A percentile compares a stretch with the other conserved stretches of the same genome.
phyloP scores from a whole-genome alignment of 2,329 filamentous ascomycete genomes.

The Aspergillus sp. region DNA sequence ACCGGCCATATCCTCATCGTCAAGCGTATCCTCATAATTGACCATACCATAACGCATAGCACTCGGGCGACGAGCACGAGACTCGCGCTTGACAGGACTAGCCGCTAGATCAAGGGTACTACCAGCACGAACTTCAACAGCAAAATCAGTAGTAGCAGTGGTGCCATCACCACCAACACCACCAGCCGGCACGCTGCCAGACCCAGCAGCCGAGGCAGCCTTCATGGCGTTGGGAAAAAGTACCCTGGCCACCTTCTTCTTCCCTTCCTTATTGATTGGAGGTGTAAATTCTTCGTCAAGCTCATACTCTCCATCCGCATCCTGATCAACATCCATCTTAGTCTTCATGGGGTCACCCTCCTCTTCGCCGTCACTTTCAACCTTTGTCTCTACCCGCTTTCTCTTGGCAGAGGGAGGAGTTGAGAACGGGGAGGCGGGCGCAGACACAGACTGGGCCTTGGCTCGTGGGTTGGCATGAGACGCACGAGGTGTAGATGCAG shows the following conservation, averaged over 20 bases:
- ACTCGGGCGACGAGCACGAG: neutral
- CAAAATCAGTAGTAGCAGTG: neutral
- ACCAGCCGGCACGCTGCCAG: neutral
- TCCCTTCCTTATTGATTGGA: neutral
- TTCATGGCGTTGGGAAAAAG: neutral
- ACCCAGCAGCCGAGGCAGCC: neutral
- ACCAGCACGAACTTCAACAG: neutral
- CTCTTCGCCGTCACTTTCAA: neutral
- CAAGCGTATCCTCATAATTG: constrained; percentile 18
- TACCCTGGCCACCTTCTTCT: neutral
- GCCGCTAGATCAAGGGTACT: neutral
- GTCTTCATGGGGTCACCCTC: neutral
- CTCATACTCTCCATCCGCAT: neutral
- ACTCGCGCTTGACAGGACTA: neutral
- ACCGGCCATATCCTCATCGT: constrained; percentile 16
- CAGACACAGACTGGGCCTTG: neutral
- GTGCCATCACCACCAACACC: neutral
- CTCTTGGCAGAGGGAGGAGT: constrained; percentile 26
- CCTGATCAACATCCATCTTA: neutral
- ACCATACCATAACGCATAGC: neutral
- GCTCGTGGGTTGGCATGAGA: neutral
- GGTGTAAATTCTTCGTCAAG: neutral
- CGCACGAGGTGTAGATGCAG: constrained; percentile 20
- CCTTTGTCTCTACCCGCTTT: constrained; percentile 7
- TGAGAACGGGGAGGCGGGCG: neutral